phyloP scores from a whole-genome alignment of 1,284 basidiomycete species.

The Megacollybia platyphylla region DNA sequence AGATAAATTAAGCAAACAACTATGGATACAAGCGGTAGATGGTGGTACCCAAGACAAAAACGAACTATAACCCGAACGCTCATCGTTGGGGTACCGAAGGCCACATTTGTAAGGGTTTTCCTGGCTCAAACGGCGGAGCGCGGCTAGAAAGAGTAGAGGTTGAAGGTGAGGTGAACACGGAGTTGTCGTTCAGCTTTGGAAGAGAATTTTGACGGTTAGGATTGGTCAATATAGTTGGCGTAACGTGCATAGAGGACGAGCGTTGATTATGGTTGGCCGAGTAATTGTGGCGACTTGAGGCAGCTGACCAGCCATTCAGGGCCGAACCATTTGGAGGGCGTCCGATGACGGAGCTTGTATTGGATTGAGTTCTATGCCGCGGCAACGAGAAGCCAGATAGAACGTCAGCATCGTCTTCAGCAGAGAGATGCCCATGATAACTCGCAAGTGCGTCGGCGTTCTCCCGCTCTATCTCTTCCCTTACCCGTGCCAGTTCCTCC shows the following conservation, averaged over 20 bases:
- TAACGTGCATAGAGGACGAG: neutral
- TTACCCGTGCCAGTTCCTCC: constrained; percentile 19
- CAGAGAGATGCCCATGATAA: constrained; percentile 12
- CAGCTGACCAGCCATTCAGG: neutral
- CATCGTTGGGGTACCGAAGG: no score
- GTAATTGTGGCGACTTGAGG: neutral
- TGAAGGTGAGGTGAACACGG: constrained; percentile 8
- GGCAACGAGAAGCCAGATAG: constrained; percentile 1
- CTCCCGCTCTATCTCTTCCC: constrained; percentile 29
- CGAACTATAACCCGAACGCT: no score
- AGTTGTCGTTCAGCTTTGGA: constrained; percentile 10
- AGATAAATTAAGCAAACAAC: no score
- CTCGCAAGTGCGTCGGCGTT: constrained; percentile 31
- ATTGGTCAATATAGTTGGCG: constrained; percentile 11
- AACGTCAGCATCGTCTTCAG: constrained; percentile 6
- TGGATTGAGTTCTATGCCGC: neutral
- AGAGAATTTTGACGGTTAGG: constrained; percentile 18
- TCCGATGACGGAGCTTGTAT: neutral
- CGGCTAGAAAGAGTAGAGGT: constrained; percentile 35
- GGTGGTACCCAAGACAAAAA: no score
- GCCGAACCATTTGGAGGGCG: neutral
- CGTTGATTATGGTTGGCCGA: neutral
- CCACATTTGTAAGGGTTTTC: constrained; percentile 7
- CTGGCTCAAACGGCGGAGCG: constrained; percentile 39
- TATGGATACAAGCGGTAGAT: no score